These are phyloP conservation scores for Yamadazyma akitaensis DNA, from an alignment of 805 yeast species.

Conservation along the genomic window DNA sequence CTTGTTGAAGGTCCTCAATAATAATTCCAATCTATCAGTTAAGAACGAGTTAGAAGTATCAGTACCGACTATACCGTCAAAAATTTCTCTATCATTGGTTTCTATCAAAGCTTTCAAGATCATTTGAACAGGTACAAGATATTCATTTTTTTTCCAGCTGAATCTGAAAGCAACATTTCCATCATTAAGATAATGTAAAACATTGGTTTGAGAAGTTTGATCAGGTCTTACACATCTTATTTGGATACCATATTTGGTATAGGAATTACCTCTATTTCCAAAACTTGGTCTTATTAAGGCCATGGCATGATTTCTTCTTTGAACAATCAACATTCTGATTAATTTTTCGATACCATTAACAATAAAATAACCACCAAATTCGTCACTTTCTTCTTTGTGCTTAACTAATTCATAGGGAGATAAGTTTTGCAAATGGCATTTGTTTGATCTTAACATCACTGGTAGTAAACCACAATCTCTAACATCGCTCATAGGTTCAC, in stretches of 20 bases:
- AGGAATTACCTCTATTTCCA: conserved; percentile 88
- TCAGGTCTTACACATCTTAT: conserved; percentile 93
- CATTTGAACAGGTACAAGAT: conserved; percentile 89
- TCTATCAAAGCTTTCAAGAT: conserved; percentile 85
- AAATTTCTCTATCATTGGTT: conserved; percentile 90
- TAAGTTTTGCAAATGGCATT: conserved; percentile 85
- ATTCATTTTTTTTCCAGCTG: conserved; percentile 96
- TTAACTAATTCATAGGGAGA: conserved; percentile 79
- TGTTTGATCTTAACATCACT: conserved; percentile 82
- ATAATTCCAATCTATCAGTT: conserved; percentile 95
- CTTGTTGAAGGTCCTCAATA: conserved; percentile 78
- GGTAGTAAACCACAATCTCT: conserved; percentile 93
- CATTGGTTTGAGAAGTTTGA: conserved; percentile 96
- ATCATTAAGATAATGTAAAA: conserved; percentile 90
- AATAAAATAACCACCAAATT: conserved; percentile 92
- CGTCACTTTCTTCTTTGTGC: conserved; percentile 87
- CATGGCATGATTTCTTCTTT: conserved; percentile 97
- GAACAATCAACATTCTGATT: conserved; percentile 95
- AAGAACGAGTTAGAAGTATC: conserved; percentile 86
- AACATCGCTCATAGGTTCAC: conserved; percentile 72
- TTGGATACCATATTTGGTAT: conserved; percentile 88
- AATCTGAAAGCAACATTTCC: conserved; percentile 96
- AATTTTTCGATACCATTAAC: conserved; percentile 96
- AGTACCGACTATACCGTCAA: conserved; percentile 92
- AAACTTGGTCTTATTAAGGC: conserved; percentile 94